A percentile compares a stretch with the other conserved stretches of the same genome.
Evolutionary conservation across 306 rosid species (phyloP).

Genomic region (Prunus davidiana): DNA sequence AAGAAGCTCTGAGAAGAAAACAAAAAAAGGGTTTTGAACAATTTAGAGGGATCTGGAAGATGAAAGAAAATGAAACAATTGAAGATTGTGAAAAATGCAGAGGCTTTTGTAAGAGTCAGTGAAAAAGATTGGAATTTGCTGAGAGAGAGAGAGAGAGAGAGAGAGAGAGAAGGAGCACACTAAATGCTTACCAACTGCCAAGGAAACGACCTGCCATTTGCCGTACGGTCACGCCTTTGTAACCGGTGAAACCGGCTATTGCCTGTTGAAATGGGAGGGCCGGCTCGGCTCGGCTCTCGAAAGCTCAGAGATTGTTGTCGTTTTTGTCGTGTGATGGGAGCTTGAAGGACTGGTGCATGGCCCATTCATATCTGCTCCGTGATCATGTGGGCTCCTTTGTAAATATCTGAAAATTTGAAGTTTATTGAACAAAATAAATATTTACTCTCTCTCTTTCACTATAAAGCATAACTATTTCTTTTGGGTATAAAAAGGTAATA

Average conservation of each 20-base stretch:
- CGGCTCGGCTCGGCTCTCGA: neutral
- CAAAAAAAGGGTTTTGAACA: neutral
- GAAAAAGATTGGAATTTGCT: conserved; percentile 8
- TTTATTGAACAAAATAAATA: neutral
- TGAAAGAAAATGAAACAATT: neutral
- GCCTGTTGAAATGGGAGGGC: neutral
- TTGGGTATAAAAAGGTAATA: too few species aligned
- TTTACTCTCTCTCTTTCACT: too few species aligned
- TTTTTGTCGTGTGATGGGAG: neutral
- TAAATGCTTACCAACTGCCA: conserved; percentile 78
- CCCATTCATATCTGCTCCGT: neutral
- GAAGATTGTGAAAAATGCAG: neutral
- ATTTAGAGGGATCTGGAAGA: neutral
- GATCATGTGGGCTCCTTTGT: conserved; percentile 2
- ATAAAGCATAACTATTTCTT: too few species aligned
- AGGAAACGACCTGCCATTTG: conserved; percentile 52
- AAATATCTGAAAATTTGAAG: neutral
- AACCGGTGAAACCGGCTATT: conserved; percentile 39
- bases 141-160: conserved; percentile 11
- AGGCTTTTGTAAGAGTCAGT: neutral
- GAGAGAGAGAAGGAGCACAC: conserved; percentile 29
- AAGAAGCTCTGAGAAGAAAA: neutral
- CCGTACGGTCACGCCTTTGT: conserved; percentile 41
- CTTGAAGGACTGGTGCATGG: neutral
- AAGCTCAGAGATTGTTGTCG: neutral